Conservation (phyloP, 2,329 filamentous ascomycete genomes). For the Botrytis medusae region DNA sequence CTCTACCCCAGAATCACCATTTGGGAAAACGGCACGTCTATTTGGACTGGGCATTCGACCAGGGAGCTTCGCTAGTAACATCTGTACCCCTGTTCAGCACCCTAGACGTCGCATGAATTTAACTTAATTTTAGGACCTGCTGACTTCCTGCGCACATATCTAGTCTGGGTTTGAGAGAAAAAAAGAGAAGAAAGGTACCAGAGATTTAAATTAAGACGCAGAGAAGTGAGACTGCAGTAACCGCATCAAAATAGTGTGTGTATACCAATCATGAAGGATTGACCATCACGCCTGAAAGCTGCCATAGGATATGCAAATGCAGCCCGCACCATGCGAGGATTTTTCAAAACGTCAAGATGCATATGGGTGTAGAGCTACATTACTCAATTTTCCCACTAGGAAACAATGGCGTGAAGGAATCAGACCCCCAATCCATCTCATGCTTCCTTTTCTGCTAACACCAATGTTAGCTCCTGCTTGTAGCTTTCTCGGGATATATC, state of each 20-base stretch:
- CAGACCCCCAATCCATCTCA: neutral
- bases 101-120: neutral
- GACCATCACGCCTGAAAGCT: neutral
- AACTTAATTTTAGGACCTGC: conserved; percentile 3
- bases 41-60: neutral
- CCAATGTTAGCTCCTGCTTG: neutral
- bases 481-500: neutral
- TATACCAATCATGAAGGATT: neutral
- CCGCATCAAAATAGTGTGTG: neutral
- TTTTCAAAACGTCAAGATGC: neutral
- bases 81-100: neutral
- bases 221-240: neutral
- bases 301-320: neutral
- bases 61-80: neutral
- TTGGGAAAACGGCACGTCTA: neutral
- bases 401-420: neutral
- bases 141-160: neutral
- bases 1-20: neutral
- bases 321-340: neutral
- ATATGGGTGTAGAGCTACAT: neutral
- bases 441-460: neutral
- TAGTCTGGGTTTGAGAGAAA: neutral
- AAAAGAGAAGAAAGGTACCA: neutral
- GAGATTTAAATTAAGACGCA: neutral
- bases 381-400: neutral